Conservation (phyloP, 1,139 yeast genomes). For the Yamadazyma spencermartinsiae region DNA sequence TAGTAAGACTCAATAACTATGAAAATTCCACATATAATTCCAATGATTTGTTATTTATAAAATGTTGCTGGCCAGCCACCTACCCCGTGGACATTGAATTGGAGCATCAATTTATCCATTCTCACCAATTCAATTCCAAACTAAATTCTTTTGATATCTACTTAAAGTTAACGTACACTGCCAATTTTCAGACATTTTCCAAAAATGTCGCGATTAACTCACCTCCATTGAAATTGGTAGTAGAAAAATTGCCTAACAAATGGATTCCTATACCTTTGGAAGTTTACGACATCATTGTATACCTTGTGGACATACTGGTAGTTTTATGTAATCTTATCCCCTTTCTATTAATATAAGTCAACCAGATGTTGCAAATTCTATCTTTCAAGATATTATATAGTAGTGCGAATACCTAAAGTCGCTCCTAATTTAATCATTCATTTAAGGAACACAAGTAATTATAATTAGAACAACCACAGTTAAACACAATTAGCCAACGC, state of each 20-base stretch:
- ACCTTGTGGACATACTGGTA: conserved; percentile 30
- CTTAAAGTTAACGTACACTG: conserved; percentile 25
- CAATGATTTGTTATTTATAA: conserved; percentile 35
- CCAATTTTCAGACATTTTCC: conserved; percentile 27
- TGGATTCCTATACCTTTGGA: conserved; percentile 44
- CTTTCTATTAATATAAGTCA: not conserved
- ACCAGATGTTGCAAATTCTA: not conserved
- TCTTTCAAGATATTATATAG: too few species aligned
- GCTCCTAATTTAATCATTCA: not conserved
- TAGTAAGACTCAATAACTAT: conserved; percentile 39
- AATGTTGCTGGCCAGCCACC: conserved; percentile 50
- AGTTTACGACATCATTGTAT: conserved; percentile 33
- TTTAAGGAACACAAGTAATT: too few species aligned
- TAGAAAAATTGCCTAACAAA: conserved; percentile 33
- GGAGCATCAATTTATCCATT: conserved; percentile 23
- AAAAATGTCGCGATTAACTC: conserved; percentile 13
- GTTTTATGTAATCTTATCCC: conserved; percentile 13
- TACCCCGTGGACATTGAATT: conserved; percentile 31
- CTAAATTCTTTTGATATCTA: conserved; percentile 29
- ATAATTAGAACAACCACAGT: too few species aligned
- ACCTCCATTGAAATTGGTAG: conserved; percentile 25
- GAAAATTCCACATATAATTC: conserved; percentile 26
- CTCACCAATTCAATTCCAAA: conserved; percentile 12
- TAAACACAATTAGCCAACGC: too few species aligned
- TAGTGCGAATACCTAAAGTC: too few species aligned